phyloP scores from a whole-genome alignment of 768 basidiomycete genomes.

The Saitozyma podzolica region DNA sequence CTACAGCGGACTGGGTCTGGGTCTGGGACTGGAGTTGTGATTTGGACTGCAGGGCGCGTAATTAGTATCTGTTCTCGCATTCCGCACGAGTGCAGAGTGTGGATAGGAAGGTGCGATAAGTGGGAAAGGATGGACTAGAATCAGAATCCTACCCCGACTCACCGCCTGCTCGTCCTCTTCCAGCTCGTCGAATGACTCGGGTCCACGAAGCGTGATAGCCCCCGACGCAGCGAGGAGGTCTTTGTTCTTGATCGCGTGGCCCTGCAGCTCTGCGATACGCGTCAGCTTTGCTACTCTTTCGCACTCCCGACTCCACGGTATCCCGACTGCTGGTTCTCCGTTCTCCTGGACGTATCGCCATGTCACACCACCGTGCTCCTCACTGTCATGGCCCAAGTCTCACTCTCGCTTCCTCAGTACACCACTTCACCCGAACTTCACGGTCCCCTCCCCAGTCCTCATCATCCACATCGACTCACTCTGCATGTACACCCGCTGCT shows the following conservation, averaged over 20 bases:
- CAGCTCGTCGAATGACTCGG: constrained; percentile 77
- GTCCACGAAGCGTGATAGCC: constrained; percentile 74
- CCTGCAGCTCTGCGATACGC: constrained; percentile 72
- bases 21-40: constrained; percentile 50
- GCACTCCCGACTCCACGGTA: no score
- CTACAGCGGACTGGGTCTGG: constrained; percentile 52
- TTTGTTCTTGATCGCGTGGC: constrained; percentile 96
- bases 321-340: neutral
- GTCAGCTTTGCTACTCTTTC: neutral
- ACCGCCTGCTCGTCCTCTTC: constrained; percentile 90
- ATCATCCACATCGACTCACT: constrained; percentile 62
- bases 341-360: neutral
- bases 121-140: neutral
- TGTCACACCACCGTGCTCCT: no score
- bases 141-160: constrained; percentile 48
- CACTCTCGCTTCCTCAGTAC: no score
- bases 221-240: constrained; percentile 87
- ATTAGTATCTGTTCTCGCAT: neutral
- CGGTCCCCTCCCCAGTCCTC: no score
- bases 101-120: no score
- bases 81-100: no score
- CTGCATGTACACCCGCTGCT: constrained; percentile 97
- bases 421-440: no score
- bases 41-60: constrained; percentile 1
- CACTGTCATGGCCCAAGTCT: no score